Base-by-base conservation (phyloP, 257 asterid species). In the Nicotiana otophora region DNA sequence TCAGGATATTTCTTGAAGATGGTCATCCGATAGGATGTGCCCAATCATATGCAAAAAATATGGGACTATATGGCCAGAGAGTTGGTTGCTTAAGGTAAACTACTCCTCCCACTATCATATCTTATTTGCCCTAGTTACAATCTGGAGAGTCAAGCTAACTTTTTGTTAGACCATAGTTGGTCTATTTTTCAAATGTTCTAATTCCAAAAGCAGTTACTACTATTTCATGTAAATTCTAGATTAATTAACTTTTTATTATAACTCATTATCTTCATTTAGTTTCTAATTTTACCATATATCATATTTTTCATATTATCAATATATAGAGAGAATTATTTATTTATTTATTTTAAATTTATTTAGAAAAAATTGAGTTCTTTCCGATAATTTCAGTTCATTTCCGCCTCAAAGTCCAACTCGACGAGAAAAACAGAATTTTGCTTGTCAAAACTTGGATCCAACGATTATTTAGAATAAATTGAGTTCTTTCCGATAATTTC, bases 11-110 rank as follows among this genome's bases (percentile, higher is more conserved):
- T 84, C 94, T 96, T 3, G 98, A 93, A 87, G 99, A 94, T 82
- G 99, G 98, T 84, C 99, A 96, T 85, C 82, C 86, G 80, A 94
- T 96, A 84, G 99, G 98, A 82, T 96, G 99, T 88, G 91, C 98
- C 19, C 99, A 96, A 74, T 96, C 99, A 15, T 96, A 94, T 84
- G 99, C 99, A 61, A 96, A 96, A 90, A 96, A 96, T 85, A 96
- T 96, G 99, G 99, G 99, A 83, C 97, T 96, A 69, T 96, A 96
- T 79, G 98, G 98, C 53, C 98, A 96, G 91, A 91, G 99, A 90
- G 95, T 94, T 53, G 98, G 99, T 82, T 96, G 98, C 88, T 92
- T 96, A 77, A 96, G 98, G 98, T 93, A 83, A 80, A 70, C 62
- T 54, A 84, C 58, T 82, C 10, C 17, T 58, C 42, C 42, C 42